Base-by-base conservation (phyloP, 306 rosid species). In the Sophora flavescens region DNA sequence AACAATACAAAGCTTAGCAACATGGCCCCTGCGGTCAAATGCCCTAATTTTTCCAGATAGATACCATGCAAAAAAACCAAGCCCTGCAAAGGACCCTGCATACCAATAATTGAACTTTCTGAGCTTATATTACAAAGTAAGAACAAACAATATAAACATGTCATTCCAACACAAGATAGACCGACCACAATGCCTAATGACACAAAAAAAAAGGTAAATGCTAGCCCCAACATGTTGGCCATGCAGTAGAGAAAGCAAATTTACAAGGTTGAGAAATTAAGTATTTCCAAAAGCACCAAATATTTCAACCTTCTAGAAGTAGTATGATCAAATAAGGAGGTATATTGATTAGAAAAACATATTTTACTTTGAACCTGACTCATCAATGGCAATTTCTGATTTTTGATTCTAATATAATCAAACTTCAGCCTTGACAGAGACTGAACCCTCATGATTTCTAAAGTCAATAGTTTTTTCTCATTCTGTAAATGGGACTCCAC, bases 1-100 rank as follows among this genome's bases (percentile, higher is more conserved):
- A 63, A 83, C 83, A 52, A 88, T 47, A 77, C 93, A 92, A 30
- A 90, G 92, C 80, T 92, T 92, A 47, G 89, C 93, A 45, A 88
- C 78, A 79, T 90, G 96, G 17, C 97, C 96, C 47, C 81, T 81
- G 18, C 82, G 91, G 70, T 92, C 96, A 81, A 90, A 92, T 74
- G 41, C 92, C 68, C 78, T 81, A 45, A 87, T 16, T 90, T 90
- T 91, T 42, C 97, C 97, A 8, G 93, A 84, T 38, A 90, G 63
- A 80, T 90, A 92, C 90, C 90, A 87, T 56, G 92, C 88, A 74
- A 90, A 80, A 75, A 84, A 90, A 71, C 89, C 86, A 82, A 92
- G 97, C 58, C 96, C 97, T 1, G 96, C 90, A 30, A 92, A 92
- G 64, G 96, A 90, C 92, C 93, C 93, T 92, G 84, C 82, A 83